phyloP scores from a whole-genome alignment of 1,284 basidiomycete species.

The Melampsora larici-populina region DNA sequence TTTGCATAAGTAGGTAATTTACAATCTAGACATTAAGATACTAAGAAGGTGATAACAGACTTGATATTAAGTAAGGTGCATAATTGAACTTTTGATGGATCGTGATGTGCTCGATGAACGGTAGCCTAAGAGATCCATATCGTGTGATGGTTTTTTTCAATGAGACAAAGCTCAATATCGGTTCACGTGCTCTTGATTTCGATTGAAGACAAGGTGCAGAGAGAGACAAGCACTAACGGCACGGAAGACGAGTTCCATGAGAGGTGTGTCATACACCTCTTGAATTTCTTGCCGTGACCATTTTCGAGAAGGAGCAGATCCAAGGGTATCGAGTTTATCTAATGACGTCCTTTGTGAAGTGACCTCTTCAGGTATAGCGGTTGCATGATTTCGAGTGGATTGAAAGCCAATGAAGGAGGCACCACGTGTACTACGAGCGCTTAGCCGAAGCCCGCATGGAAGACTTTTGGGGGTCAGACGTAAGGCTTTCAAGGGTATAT shows the following conservation, averaged over 20 bases:
- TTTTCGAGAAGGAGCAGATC: constrained; percentile 43
- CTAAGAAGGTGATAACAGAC: constrained; percentile 54
- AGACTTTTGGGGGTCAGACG: background rate
- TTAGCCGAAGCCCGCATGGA: background rate
- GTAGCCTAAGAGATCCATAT: constrained; percentile 53
- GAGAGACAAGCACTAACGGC: constrained; percentile 61
- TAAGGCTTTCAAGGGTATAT: too few species aligned
- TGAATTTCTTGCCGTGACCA: constrained; percentile 72
- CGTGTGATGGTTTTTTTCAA: background rate
- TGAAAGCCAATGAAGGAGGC: background rate
- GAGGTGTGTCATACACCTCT: constrained; percentile 70
- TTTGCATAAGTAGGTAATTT: background rate
- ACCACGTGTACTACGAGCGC: background rate
- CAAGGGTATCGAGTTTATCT: constrained; percentile 18
- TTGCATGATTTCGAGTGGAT: constrained; percentile 16
- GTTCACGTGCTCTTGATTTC: background rate
- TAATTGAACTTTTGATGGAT: constrained; percentile 84
- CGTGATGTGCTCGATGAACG: constrained; percentile 80
- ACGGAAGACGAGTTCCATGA: constrained; percentile 80
- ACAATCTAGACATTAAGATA: background rate
- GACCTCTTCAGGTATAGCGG: constrained; percentile 6
- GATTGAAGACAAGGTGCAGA: background rate
- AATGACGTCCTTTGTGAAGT: background rate
- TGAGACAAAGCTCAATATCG: background rate
- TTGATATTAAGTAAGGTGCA: constrained; percentile 99